Evolutionary conservation across 192 early-diverging fungal species (phyloP).

Genomic region (Coemansia sp.): DNA sequence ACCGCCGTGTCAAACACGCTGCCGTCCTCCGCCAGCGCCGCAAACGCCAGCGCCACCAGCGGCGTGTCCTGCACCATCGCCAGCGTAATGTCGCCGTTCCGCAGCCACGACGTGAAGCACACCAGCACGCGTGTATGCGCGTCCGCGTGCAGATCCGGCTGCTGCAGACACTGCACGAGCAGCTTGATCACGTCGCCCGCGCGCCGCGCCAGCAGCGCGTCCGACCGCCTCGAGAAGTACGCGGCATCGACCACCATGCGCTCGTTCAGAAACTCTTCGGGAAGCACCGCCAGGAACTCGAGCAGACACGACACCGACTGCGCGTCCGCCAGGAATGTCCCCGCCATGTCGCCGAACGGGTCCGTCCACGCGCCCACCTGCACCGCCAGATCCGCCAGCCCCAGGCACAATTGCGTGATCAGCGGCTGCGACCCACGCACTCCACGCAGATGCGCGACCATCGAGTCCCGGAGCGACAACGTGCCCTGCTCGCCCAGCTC

Average conservation of each 20-base stretch:
- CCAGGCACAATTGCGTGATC: slow-evolving; percentile 77
- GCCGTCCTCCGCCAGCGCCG: slow-evolving; percentile 60
- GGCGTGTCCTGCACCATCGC: slow-evolving; percentile 61
- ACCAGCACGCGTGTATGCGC: slow-evolving; percentile 63
- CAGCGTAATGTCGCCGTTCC: slow-evolving; percentile 73
- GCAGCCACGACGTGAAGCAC: slow-evolving; percentile 85
- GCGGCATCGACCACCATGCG: slow-evolving; percentile 62
- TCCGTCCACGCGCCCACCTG: slow-evolving; percentile 80
- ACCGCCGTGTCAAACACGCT: slow-evolving; percentile 78
- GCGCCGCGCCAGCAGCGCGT: slow-evolving; percentile 62
- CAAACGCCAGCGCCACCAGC: slow-evolving; percentile 70
- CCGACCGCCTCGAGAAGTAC: slow-evolving; percentile 57
- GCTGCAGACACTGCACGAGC: slow-evolving; percentile 68
- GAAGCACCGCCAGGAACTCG: slow-evolving; percentile 81
- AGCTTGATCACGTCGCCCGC: slow-evolving; percentile 68
- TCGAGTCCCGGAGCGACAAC: slow-evolving; percentile 69
- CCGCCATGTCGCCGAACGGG: slow-evolving; percentile 72
- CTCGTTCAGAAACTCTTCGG: slow-evolving; percentile 80
- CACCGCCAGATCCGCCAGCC: slow-evolving; percentile 80
- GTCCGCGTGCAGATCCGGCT: slow-evolving; percentile 53
- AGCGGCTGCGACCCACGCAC: slow-evolving; percentile 64
- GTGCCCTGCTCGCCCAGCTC: slow-evolving; percentile 69
- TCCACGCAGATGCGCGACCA: slow-evolving; percentile 66
- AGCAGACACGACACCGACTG: slow-evolving; percentile 66
- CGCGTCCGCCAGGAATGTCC: slow-evolving; percentile 61